phyloP scores from a whole-genome alignment of 768 basidiomycete species.

The Pisolithus albus region DNA sequence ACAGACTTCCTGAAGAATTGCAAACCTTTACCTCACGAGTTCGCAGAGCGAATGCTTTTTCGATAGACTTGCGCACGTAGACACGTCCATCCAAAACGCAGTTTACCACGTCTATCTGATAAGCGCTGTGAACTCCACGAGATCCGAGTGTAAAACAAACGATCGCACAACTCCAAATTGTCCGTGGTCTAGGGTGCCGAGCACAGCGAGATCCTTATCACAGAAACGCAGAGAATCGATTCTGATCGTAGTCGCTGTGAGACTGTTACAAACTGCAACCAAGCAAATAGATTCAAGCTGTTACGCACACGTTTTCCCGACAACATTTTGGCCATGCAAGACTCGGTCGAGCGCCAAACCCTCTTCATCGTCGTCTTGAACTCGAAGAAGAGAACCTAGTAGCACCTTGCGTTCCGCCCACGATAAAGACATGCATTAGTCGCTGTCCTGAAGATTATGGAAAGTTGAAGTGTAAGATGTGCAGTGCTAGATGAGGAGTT shows the following conservation, averaged over 20 bases:
- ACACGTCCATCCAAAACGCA: constrained; percentile 63
- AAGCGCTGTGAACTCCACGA: background rate
- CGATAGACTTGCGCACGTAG: constrained; percentile 82
- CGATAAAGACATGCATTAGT: constrained; percentile 41
- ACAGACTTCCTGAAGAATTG: background rate
- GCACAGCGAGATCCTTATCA: constrained; percentile 57
- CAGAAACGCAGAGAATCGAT: constrained; percentile 66
- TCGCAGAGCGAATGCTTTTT: constrained; percentile 64
- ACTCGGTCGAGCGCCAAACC: constrained; percentile 63
- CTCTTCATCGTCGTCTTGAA: constrained; percentile 56
- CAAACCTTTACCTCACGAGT: constrained; percentile 55
- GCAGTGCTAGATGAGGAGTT: background rate
- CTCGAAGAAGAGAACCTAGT: constrained; percentile 50
- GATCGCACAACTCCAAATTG: constrained; percentile 76
- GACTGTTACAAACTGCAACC: constrained; percentile 5
- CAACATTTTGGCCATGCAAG: constrained; percentile 67
- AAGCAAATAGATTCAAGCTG: background rate
- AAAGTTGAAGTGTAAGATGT: background rate
- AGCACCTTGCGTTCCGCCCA: constrained; percentile 69
- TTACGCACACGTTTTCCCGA: constrained; percentile 64
- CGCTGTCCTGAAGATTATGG: background rate
- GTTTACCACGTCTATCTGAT: constrained; percentile 77
- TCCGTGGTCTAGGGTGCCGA: constrained; percentile 77
- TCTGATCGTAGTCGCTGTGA: constrained; percentile 59
- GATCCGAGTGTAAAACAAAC: background rate